Conservation (phyloP, 2,329 filamentous ascomycete genomes). For the Aspergillus flavus region DNA sequence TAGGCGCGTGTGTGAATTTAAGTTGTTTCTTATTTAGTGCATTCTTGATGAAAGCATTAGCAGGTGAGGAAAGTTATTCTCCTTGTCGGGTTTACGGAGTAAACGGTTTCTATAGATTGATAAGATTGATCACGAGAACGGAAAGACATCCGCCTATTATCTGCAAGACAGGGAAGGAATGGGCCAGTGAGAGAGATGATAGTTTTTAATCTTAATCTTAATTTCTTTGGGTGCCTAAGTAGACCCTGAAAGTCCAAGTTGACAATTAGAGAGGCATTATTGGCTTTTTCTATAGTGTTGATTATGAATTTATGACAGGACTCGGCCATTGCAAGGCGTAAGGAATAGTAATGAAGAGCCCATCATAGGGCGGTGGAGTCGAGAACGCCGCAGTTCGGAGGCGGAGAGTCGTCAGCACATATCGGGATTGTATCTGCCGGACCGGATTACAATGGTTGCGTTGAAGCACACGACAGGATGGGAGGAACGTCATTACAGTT, state of each 20-base stretch:
- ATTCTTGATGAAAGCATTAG: not conserved
- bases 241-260: not conserved
- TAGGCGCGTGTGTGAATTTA: not conserved
- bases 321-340: not conserved
- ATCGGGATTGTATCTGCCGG: slow-evolving; percentile 2
- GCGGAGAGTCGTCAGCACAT: slow-evolving; percentile 1
- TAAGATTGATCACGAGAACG: not conserved
- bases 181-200: not conserved
- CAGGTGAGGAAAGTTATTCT: not conserved
- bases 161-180: not conserved
- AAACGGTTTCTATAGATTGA: not conserved
- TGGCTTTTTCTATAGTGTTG: not conserved
- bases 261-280: not conserved
- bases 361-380: slow-evolving; percentile 1
- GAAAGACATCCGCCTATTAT: not conserved
- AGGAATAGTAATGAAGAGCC: not conserved
- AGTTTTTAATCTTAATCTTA: not conserved
- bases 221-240: not conserved
- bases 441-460: not conserved
- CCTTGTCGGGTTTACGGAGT: not conserved
- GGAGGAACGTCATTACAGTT: not conserved
- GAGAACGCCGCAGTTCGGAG: not conserved
- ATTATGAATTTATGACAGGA: not conserved
- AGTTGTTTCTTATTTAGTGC: not conserved
- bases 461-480: not conserved